Conservation (phyloP, 202 grass and related monocot genomes). For the Panicum virgatum region DNA sequence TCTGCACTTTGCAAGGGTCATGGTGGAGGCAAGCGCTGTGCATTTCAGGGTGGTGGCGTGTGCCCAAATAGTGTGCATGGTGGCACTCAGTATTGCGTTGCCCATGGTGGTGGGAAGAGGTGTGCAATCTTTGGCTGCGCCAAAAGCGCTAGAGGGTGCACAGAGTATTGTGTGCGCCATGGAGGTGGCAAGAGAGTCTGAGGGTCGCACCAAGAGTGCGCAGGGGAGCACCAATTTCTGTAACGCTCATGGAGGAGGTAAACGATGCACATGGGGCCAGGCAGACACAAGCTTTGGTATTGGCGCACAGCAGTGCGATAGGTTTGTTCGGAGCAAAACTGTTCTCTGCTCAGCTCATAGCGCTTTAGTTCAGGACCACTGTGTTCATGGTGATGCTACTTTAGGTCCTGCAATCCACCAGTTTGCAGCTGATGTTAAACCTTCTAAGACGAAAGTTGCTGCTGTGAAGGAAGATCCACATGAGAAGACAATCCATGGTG, state of each 20-base stretch:
- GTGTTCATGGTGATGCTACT: slow-evolving; percentile 75
- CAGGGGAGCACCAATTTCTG: slow-evolving; percentile 92
- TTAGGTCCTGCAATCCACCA: slow-evolving; percentile 39
- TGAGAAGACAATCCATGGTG: slow-evolving; percentile 1
- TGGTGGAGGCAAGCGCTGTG: slow-evolving; percentile 89
- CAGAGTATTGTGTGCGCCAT: slow-evolving; percentile 81
- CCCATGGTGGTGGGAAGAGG: slow-evolving; percentile 86
- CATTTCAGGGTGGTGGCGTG: slow-evolving; percentile 72
- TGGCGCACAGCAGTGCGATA: slow-evolving; percentile 55
- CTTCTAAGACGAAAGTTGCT: slow-evolving; percentile 41
- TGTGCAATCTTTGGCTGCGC: slow-evolving; percentile 65
- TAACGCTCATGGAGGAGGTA: slow-evolving; percentile 88
- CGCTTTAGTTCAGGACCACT: slow-evolving; percentile 73
- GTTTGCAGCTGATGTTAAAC: slow-evolving; percentile 11
- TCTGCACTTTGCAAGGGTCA: slow-evolving; percentile 83
- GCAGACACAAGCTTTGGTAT: slow-evolving; percentile 24
- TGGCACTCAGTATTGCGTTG: slow-evolving; percentile 84
- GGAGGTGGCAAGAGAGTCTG: slow-evolving; percentile 75
- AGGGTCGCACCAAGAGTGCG: slow-evolving; percentile 75
- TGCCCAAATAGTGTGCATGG: too few species aligned
- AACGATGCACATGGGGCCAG: slow-evolving; percentile 64
- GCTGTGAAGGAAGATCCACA: slow-evolving; percentile 26
- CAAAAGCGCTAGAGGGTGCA: slow-evolving; percentile 84
- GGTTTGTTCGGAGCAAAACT: slow-evolving; percentile 64
- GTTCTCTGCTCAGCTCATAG: slow-evolving; percentile 60